Conservation (phyloP, 306 rosid genomes). For the Glycine latifolia region DNA sequence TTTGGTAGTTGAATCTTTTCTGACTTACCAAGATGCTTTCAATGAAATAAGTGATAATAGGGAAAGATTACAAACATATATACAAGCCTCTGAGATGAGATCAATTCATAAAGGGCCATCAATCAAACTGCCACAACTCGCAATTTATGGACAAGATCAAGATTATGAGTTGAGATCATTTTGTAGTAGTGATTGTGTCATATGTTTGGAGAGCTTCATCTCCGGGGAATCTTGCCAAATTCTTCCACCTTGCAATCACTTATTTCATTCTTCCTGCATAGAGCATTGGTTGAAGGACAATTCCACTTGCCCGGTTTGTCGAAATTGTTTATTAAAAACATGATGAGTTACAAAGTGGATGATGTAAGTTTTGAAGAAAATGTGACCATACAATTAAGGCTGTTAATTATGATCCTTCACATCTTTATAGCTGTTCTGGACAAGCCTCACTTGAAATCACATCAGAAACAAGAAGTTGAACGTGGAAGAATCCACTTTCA, state of each 20-base stretch:
- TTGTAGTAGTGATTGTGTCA: conserved; percentile 29
- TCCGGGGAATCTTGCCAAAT: conserved; percentile 15
- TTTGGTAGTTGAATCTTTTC: background rate
- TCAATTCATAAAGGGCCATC: conserved; percentile 9
- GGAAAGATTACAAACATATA: conserved; percentile 14
- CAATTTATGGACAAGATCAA: conserved; percentile 32
- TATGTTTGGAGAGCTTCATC: conserved; percentile 36
- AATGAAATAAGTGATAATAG: background rate
- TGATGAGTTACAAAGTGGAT: background rate
- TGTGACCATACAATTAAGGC: background rate
- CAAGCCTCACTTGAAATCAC: too few relatives aligned
- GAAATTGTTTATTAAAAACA: conserved; percentile 37
- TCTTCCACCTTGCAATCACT: conserved; percentile 31
- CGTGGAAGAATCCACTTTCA: too few relatives aligned
- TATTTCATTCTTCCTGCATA: conserved; percentile 37
- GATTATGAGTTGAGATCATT: conserved; percentile 27
- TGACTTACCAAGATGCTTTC: background rate
- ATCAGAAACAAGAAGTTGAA: too few relatives aligned
- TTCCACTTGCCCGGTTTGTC: conserved; percentile 41
- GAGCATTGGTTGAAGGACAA: conserved; percentile 32
- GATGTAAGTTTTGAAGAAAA: background rate
- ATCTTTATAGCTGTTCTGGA: too few relatives aligned
- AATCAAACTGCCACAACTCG: conserved; percentile 33
- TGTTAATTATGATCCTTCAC: background rate
- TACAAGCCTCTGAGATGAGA: conserved; percentile 1